A percentile compares a stretch with the other conserved stretches of the same genome.
phyloP scores from a whole-genome alignment of 768 basidiomycete species.

The Crassisporium funariophilum region DNA sequence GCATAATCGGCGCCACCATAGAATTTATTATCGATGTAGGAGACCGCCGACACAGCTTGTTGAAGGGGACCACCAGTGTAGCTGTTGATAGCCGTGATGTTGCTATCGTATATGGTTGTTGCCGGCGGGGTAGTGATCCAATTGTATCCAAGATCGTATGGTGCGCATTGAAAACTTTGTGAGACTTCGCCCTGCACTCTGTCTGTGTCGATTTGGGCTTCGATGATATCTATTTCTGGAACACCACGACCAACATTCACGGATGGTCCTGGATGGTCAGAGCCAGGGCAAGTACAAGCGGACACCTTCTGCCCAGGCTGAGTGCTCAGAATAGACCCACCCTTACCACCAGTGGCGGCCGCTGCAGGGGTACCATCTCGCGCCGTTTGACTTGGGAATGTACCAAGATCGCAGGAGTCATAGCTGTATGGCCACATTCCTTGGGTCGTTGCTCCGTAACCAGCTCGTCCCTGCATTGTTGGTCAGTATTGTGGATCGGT shows the following conservation, averaged over 20 bases:
- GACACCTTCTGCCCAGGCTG: conserved; percentile 87
- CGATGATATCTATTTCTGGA: conserved; percentile 93
- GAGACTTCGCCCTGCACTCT: conserved; percentile 65
- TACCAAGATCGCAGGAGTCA: conserved; percentile 83
- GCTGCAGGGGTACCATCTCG: conserved; percentile 59
- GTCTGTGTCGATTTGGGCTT: conserved; percentile 69
- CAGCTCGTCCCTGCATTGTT: conserved; percentile 68
- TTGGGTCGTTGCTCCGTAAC: conserved; percentile 88
- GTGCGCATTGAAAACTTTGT: conserved; percentile 80
- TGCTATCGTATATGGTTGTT: conserved; percentile 52
- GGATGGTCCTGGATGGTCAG: conserved; percentile 87
- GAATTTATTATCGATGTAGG: conserved; percentile 51
- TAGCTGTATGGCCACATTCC: conserved; percentile 89
- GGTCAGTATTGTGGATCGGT: not conserved
- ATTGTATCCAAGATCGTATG: conserved; percentile 71
- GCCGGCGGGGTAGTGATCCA: conserved; percentile 57
- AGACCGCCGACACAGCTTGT: conserved; percentile 72
- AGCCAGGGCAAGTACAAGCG: conserved; percentile 83
- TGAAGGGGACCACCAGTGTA: conserved; percentile 76
- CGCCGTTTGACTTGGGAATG: conserved; percentile 77
- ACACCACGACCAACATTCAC: conserved; percentile 70
- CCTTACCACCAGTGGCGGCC: conserved; percentile 51
- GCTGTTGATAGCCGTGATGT: conserved; percentile 56
- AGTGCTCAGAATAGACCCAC: conserved; percentile 64
- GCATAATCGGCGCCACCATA: conserved; percentile 60